phyloP scores from a whole-genome alignment of 768 basidiomycete genomes.

The Hebeloma cylindrosporum region DNA sequence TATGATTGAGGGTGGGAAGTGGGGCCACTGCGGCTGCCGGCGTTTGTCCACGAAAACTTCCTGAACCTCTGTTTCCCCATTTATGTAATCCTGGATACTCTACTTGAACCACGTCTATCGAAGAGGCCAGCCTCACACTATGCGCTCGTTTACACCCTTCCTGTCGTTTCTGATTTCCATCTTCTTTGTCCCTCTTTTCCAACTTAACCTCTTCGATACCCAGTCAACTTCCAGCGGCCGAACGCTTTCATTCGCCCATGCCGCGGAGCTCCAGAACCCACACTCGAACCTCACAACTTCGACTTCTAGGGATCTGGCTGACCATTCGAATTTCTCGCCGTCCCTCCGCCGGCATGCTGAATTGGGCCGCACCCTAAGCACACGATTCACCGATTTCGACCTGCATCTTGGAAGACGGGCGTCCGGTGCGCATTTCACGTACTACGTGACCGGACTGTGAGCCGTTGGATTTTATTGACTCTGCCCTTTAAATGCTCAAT shows the following conservation, averaged over 20 bases:
- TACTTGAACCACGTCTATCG: too few relatives aligned
- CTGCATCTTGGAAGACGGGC: constrained; percentile 14
- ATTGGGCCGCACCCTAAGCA: not conserved
- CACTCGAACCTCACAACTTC: not conserved
- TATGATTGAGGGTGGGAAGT: too few relatives aligned
- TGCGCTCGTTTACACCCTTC: constrained; percentile 22
- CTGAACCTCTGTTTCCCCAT: too few relatives aligned
- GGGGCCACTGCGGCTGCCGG: too few relatives aligned
- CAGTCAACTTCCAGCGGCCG: constrained; percentile 1
- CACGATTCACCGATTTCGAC: constrained; percentile 6
- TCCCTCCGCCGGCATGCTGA: constrained; percentile 10
- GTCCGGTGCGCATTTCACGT: constrained; percentile 23
- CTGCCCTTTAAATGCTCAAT: too few relatives aligned
- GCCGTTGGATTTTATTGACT: too few relatives aligned
- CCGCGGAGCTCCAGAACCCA: not conserved
- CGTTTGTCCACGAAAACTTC: too few relatives aligned
- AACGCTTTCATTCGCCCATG: constrained; percentile 3
- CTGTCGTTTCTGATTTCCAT: constrained; percentile 21
- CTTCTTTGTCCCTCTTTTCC: constrained; percentile 8
- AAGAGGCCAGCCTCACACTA: too few relatives aligned
- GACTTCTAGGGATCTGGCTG: not conserved
- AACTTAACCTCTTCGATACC: constrained; percentile 1
- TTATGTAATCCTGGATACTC: too few relatives aligned
- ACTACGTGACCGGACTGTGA: constrained; percentile 30
- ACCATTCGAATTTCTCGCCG: not conserved